A percentile compares a stretch with the other conserved stretches of the same genome.
Conservation (phyloP, 208 protist species). For the Vickermania spadyakhi region DNA sequence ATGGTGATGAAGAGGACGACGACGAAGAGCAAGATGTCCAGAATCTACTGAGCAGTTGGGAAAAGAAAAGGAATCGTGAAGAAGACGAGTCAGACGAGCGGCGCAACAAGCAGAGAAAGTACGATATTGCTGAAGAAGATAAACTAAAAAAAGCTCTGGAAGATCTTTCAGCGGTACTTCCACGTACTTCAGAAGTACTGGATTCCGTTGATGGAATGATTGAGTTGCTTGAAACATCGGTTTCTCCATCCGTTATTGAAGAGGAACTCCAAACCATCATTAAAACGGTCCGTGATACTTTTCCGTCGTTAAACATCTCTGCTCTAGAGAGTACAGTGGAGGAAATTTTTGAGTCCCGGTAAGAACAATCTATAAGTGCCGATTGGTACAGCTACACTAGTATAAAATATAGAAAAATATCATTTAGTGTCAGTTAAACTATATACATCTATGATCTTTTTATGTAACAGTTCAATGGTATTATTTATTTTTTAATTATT, state of each 20-base stretch:
- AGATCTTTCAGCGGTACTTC: too few species aligned
- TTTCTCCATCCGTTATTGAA: slow-evolving; percentile 30
- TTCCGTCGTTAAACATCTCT: slow-evolving; percentile 29
- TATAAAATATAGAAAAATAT: too few species aligned
- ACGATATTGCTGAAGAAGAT: too few species aligned
- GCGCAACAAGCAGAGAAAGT: background rate
- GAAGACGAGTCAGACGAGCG: background rate
- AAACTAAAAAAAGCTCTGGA: too few species aligned
- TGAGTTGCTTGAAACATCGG: slow-evolving; percentile 37
- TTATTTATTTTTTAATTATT: too few species aligned
- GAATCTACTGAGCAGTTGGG: slow-evolving; percentile 1
- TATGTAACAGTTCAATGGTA: too few species aligned
- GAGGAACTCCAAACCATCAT: slow-evolving; percentile 56
- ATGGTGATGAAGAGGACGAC: slow-evolving; percentile 9
- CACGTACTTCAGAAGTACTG: too few species aligned
- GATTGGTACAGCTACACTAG: too few species aligned
- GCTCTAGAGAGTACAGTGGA: slow-evolving; percentile 5
- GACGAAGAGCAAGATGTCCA: slow-evolving; percentile 1
- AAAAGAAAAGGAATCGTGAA: slow-evolving; percentile 4
- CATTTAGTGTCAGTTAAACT: too few species aligned
- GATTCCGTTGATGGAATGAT: slow-evolving; percentile 60
- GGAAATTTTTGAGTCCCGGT: slow-evolving; percentile 9
- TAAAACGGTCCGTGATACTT: slow-evolving; percentile 31
- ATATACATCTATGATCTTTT: too few species aligned
- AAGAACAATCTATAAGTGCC: too few species aligned